These are phyloP conservation scores for Penstemon newberryi DNA, from an alignment of 257 asterid species.

Conservation along the genomic window DNA sequence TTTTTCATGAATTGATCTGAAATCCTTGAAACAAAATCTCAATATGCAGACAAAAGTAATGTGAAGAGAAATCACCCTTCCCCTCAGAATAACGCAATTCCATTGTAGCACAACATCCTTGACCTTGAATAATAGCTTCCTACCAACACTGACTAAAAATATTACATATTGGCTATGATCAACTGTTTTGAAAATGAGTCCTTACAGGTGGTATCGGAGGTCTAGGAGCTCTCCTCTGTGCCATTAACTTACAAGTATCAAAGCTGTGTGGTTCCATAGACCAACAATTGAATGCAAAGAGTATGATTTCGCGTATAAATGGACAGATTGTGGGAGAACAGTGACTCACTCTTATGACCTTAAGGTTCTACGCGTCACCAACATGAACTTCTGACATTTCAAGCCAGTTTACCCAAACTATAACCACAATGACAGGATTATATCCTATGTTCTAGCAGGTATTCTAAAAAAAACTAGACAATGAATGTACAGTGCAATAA, in stretches of 20 bases:
- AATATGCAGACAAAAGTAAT: conserved; percentile 10
- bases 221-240: conserved; percentile 1
- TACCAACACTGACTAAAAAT: background rate
- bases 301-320: too few relatives aligned
- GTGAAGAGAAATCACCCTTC: background rate
- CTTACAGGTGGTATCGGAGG: background rate
- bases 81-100: background rate
- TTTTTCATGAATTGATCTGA: background rate
- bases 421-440: background rate
- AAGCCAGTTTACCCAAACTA: background rate
- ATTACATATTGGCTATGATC: too few relatives aligned
- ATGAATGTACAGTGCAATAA: conserved; percentile 5
- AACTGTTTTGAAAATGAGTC: background rate
- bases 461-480: background rate
- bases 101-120: background rate
- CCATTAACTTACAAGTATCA: background rate
- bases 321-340: conserved; percentile 6
- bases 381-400: background rate
- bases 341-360: conserved; percentile 10
- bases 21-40: background rate
- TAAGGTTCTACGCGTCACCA: conserved; percentile 1
- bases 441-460: background rate
- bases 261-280: too few relatives aligned
- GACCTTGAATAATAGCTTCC: background rate
- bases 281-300: too few relatives aligned